Evolutionary conservation across 192 early-diverging fungal genomes (phyloP).

Genomic region (Coemansia sp.): DNA sequence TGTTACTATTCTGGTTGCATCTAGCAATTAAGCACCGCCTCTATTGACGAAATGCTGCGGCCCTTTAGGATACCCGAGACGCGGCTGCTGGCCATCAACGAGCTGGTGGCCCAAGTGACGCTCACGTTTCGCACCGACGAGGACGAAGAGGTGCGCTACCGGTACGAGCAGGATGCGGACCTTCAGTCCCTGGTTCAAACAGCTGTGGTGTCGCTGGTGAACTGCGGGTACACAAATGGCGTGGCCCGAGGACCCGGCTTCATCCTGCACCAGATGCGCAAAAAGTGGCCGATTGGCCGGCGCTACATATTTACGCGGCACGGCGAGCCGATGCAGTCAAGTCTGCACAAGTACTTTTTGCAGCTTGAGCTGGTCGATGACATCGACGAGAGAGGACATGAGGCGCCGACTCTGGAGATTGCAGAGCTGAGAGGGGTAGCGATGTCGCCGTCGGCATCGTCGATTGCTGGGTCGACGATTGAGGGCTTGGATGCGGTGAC

Average conservation of each 20-base stretch:
- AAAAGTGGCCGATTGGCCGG: constrained; percentile 50
- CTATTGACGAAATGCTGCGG: constrained; percentile 4
- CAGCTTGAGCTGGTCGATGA: constrained; percentile 48
- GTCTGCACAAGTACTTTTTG: constrained; percentile 52
- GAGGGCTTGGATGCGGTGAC: constrained; percentile 45
- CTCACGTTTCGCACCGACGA: constrained; percentile 43
- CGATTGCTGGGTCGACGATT: constrained; percentile 44
- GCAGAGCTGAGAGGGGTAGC: constrained; percentile 28
- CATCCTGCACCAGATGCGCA: constrained; percentile 46
- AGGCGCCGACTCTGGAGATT: constrained; percentile 30
- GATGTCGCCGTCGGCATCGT: constrained; percentile 32
- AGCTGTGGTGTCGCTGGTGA: constrained; percentile 42
- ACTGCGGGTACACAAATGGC: constrained; percentile 46
- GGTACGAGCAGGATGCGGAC: constrained; percentile 23
- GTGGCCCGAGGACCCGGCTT: constrained; percentile 45
- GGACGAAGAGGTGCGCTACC: constrained; percentile 44
- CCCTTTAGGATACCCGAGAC: constrained; percentile 49
- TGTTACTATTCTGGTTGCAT: background rate
- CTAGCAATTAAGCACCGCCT: background rate
- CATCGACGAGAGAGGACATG: background rate
- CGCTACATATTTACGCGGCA: constrained; percentile 50
- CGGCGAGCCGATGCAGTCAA: constrained; percentile 48
- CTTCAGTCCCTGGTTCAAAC: constrained; percentile 45
- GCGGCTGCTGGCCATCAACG: constrained; percentile 39
- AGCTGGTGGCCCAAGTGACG: constrained; percentile 46